Percentiles rank a stretch among this genome's conserved stretches.
These are phyloP conservation scores for Sonneratia alba DNA, from an alignment of 345 rosid genomes.

Conservation along the genomic window DNA sequence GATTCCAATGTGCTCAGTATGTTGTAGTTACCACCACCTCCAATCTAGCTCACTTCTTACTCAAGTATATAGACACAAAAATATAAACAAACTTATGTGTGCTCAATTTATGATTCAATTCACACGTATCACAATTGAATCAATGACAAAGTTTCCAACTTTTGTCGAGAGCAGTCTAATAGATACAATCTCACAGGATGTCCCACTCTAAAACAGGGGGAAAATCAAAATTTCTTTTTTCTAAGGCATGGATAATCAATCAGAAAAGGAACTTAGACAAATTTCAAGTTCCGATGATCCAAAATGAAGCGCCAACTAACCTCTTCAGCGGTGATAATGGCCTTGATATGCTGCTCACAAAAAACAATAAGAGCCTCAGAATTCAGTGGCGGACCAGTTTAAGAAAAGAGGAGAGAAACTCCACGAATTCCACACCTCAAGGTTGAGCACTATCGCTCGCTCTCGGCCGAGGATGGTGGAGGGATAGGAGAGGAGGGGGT, in stretches of 20 bases:
- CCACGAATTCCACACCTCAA: conserved; percentile 39
- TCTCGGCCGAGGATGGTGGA: conserved; percentile 98
- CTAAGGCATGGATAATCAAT: not conserved
- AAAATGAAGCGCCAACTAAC: conserved; percentile 26
- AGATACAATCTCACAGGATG: not conserved
- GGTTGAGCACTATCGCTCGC: conserved; percentile 80
- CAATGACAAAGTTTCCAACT: not conserved
- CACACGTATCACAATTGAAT: not conserved
- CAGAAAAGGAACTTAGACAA: not conserved
- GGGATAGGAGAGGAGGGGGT: conserved; percentile 85
- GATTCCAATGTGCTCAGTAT: not conserved
- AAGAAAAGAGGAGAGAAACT: not conserved
- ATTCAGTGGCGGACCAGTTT: not conserved
- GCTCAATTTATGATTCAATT: not conserved
- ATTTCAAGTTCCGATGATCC: not conserved
- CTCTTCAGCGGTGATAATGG: conserved; percentile 91
- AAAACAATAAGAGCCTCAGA: not conserved
- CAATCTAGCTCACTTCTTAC: not conserved
- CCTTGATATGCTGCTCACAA: conserved; percentile 75
- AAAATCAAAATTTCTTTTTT: not conserved
- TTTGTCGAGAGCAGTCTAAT: not conserved
- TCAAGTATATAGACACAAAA: not conserved
- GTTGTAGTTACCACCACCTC: not conserved
- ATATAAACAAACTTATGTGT: not conserved
- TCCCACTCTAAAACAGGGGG: not conserved